Base-by-base conservation (phyloP, 768 basidiomycete species). In the Gyrodon lividus region DNA sequence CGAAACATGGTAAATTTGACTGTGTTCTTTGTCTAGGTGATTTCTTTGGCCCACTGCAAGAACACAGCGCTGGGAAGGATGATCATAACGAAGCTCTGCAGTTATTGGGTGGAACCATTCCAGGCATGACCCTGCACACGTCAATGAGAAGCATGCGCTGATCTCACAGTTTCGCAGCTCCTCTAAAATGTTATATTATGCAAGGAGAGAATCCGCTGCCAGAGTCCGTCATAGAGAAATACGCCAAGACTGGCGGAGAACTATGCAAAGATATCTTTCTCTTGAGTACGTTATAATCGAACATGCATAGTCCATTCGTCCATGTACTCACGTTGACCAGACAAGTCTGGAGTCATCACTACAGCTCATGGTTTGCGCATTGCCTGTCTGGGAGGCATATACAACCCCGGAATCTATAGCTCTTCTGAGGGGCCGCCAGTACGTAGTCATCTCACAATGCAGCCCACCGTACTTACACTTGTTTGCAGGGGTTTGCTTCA, bases 1-100 rank as follows among this genome's bases (percentile, higher is more conserved):
- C 83, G 48, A 97, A 96, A 72, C 90, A 97, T 69, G 94, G 94
- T 55, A 90, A 89, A 65, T 98, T 98, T 65, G 89, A 92, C 63
- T 78, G 91, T 49, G 79, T 86, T 6, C 76, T 94, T 46, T 91
- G 89, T 59, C 73, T 76, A 6, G 92, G 92, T n/a, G 88, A 92
- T 69, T 93, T 94, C 71, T 92, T 93, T 68, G 87, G 87, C 5
- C 77, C 77, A 2, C 62, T 73, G n/a, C 72, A 71, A 58, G 68
- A 67, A 35, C 62, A 63, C 13, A 50, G 46, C 5, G 51, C 62
- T 2, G 67, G 57, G 12, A 68, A 69, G 13, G 63, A 52, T 45
- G 71, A 63, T 46, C 77, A 79, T 12, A 75, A 81, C 50, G 80
- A 91, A 50, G 69, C 86, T 2, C 58, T 64, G 5, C 75, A 84